phyloP scores from a whole-genome alignment of 2,329 filamentous ascomycete species.

The Herpomyces periplanetae region DNA sequence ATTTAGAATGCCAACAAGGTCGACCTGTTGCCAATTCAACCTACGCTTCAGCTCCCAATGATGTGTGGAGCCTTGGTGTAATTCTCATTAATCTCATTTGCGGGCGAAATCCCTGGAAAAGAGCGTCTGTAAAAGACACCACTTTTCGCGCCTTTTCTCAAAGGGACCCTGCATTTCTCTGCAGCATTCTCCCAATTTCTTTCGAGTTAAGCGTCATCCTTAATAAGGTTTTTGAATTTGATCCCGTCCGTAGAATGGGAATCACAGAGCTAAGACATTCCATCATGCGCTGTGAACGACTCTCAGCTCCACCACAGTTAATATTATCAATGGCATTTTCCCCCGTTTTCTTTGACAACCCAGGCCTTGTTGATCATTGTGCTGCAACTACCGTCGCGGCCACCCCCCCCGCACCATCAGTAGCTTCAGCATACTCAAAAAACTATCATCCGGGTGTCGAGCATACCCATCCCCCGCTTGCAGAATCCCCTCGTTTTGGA shows the following conservation, averaged over 20 bases:
- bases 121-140: conserved; percentile 62
- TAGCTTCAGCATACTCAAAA: too few relatives aligned
- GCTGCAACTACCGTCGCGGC: too few relatives aligned
- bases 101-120: conserved; percentile 94
- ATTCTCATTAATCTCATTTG: conserved; percentile 91
- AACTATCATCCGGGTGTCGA: too few relatives aligned
- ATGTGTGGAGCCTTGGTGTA: conserved; percentile 91
- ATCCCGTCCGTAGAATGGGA: conserved; percentile 43
- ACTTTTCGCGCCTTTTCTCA: conserved; percentile 77
- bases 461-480: too few relatives aligned
- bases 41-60: conserved; percentile 74
- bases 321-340: too few relatives aligned
- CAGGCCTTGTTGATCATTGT: too few relatives aligned
- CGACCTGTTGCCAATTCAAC: conserved; percentile 25
- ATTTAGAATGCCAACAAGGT: conserved; percentile 50
- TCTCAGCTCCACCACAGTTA: too few relatives aligned
- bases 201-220: conserved; percentile 61
- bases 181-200: conserved; percentile 65
- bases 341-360: too few relatives aligned
- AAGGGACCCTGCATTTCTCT: conserved; percentile 47
- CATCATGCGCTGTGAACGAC: conserved; percentile 44
- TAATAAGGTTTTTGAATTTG: conserved; percentile 46
- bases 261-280: conserved; percentile 35
- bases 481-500: too few relatives aligned
- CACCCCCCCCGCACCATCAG: too few relatives aligned